Percentiles rank a stretch among this genome's conserved stretches.
Evolutionary conservation across 495 filamentous ascomycete species (phyloP).

Genomic region (Chaetomidium leptoderma): DNA sequence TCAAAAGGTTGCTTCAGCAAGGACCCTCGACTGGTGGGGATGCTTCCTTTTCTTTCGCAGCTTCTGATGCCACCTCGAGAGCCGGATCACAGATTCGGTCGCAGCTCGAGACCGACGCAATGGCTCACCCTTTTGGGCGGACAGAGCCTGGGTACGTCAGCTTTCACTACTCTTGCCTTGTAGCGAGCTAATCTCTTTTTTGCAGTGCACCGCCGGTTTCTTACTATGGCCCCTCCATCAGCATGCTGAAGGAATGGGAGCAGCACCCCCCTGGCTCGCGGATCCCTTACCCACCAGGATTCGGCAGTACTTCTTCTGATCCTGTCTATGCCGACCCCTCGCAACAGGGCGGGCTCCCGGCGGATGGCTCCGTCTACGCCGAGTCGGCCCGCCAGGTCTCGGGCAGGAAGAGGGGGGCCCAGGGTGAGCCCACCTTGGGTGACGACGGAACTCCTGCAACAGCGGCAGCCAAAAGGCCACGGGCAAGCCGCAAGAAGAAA

Average conservation of each 20-base stretch:
- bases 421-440: not conserved
- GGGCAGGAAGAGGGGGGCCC: conserved; percentile 20
- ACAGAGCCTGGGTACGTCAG: conserved; percentile 13
- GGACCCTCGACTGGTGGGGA: not conserved
- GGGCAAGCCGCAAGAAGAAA: conserved; percentile 22
- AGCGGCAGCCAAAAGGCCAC: conserved; percentile 20
- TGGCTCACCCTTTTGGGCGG: not conserved
- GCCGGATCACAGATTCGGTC: conserved; percentile 26
- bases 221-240: not conserved
- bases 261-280: conserved; percentile 6
- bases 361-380: conserved; percentile 23
- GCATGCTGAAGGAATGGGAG: conserved; percentile 10
- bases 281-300: conserved; percentile 12
- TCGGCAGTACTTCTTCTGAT: conserved; percentile 2
- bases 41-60: not conserved
- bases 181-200: not conserved
- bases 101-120: conserved; percentile 28
- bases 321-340: conserved; percentile 8
- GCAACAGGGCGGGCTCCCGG: conserved; percentile 4
- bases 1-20: not conserved
- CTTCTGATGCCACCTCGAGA: conserved; percentile 6
- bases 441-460: conserved; percentile 10
- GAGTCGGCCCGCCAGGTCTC: conserved; percentile 23
- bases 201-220: not conserved
- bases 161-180: not conserved